These are phyloP conservation scores for Pneumocystis murina DNA, from an alignment of 1,139 yeast species.

Conservation along the genomic window DNA sequence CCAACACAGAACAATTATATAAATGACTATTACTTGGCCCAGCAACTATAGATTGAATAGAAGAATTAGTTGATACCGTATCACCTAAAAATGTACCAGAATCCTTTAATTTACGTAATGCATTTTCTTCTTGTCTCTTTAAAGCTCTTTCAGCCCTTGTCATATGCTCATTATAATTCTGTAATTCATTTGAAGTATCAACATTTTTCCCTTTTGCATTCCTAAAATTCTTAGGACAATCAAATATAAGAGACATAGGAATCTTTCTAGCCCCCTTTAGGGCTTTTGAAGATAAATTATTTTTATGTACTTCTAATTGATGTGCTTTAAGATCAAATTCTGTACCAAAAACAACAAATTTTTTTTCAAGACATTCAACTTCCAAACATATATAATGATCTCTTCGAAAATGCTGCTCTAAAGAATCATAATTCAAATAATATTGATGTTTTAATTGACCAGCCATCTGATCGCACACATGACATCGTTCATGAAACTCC, in stretches of 20 bases:
- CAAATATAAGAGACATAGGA: constrained; percentile 8
- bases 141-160: not conserved
- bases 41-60: not conserved
- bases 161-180: not conserved
- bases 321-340: constrained; percentile 81
- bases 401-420: constrained; percentile 56
- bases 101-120: not conserved
- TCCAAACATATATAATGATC: constrained; percentile 70
- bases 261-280: constrained; percentile 10
- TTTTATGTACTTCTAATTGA: constrained; percentile 70
- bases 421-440: constrained; percentile 57
- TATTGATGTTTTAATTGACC: constrained; percentile 49
- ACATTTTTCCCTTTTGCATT: constrained; percentile 5
- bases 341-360: constrained; percentile 81
- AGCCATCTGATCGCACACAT: constrained; percentile 66
- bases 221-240: constrained; percentile 6
- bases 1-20: not conserved
- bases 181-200: constrained; percentile 1
- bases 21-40: not conserved
- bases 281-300: constrained; percentile 17
- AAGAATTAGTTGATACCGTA: not conserved
- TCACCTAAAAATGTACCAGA: not conserved
- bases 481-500: constrained; percentile 76
- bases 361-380: constrained; percentile 72
- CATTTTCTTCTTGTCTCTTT: not conserved